Base-by-base conservation (phyloP, 225 moss, liverwort and hornwort species). In the Takakia lepidozioides region DNA sequence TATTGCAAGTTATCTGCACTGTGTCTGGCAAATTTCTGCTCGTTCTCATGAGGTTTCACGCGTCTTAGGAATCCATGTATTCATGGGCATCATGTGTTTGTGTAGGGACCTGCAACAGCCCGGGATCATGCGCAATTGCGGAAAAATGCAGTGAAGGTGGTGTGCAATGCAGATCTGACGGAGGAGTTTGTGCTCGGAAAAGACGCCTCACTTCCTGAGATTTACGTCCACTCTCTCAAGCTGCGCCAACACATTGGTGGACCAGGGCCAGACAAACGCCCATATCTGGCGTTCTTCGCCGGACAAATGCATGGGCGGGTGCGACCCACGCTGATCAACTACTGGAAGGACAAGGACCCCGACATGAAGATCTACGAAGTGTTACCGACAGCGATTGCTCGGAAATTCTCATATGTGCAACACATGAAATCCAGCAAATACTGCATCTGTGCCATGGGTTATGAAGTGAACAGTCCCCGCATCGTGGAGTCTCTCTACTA, bases 401-500 rank as follows among this genome's bases (percentile, higher is more conserved):
- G 55, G 29, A 51, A 48, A 18, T 57, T 46, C 43, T 62, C 62
- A 2, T 92, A 92, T 23, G 38, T 49, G 10, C 58, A 71, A 30
- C 80, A 83, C 64, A 88, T 93, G 92, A 72, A 80, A 59, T 62
- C 59, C 49, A 88, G 83, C 78, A 88, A 88, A 60, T 93, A 69
- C 45, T 93, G 92, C 41, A 62, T 93, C 21, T 93, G 92, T 18
- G 88, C 92, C 3, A 68, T 68, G 38, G 92, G 92, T 16, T 93
- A 51, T 19, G 88, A 92, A 65, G 92, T 92, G 17, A 88, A 89
- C 74, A 93, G 93, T 35, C 93, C 93, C 13, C 78, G 86, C 16
- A 71, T 89, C 0, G 89, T 93, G 43, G 89, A 88, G 44, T 69
- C 93, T 19, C 88, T 93, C 27, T 83, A 83, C 51, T 71, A 85